Evolutionary conservation across 148 eudicot genomes (phyloP), one percentile per base, ranked within the genome.

Genomic region (Gaultheria prostrata): DNA sequence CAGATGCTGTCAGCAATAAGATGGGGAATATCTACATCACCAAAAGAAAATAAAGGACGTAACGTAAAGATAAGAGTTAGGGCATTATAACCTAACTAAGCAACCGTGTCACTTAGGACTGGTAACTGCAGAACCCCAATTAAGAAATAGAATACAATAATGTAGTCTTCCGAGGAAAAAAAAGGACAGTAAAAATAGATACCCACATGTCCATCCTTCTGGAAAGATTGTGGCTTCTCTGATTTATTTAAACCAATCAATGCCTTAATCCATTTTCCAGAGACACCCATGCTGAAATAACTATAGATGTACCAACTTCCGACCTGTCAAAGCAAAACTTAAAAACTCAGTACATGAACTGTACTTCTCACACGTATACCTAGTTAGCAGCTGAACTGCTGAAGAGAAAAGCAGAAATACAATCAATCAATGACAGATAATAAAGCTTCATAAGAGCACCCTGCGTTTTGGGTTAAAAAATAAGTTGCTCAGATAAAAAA

Each of bases 231-330:
- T 26, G 93, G 89, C 87, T 89, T 93, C 43, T 93, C 95, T 33
- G 94, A 82, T 83, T 93, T 95, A 89, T 90, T 95, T 17, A 89
- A 88, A 73, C 98, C 96, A 88, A 95, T 90, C 87, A 95, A 88
- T 32, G 95, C 92, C 85, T 84, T 95, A 74, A 95, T 87, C 98
- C 98, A 95, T 88, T 92, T 95, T 67, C 90, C 91, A 17, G 98
- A 90, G 57, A 90, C 93, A 82, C 98, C 98, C 98, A 95, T 95
- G 77, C 70, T 83, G 72, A 80, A 79, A 18, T 56, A 75, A 24
- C 45, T 43, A 39, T n/a, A 49, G 56, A 50, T 67, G 39, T 78
- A 24, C 85, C 78, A 83, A 82, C 48, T 71, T 57, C 53, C 24
- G 76, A 83, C 82, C 86, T 87, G 87, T 9, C 51, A 73, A 63